Evolutionary conservation across 2,329 filamentous ascomycete species (phyloP), one percentile per base, ranked within the genome.

Genomic region (Aspergillus oerlinghausenensis): DNA sequence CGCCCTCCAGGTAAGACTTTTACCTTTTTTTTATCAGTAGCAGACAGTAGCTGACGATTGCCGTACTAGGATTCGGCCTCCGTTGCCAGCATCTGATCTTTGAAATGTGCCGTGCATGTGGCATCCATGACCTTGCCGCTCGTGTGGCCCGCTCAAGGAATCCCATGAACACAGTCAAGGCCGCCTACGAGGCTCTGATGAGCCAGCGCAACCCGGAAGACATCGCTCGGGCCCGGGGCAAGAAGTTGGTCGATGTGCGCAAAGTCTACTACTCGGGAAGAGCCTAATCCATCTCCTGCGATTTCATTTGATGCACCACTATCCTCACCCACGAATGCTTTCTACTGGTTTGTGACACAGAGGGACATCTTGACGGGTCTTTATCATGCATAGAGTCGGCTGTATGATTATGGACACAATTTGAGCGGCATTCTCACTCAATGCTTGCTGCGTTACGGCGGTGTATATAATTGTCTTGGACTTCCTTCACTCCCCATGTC

Each of bases 151-250:
- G 93, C 49, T 90, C 90, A 60, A 85, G 92, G 68, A 97, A 96
- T 81, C 91, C 92, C 65, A 96, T 97, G 92, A 99, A 99, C 80
- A 90, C 92, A 19, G 89, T 96, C 77, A 97, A 97, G 79, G 94
- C 94, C 14, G 84, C 91, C 43, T 90, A 89, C 75, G 75, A 93
- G 73, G 93, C 92, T 4, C 80, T 99, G 60, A 84, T 85, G 73
- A 88, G 81, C 78, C 94, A 99, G 79, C 85, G 85, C 59, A 82
- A 96, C 70, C 94, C 94, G 29, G 90, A 97, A 73, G 87, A 93
- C 70, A 88, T 99, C 70, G 94, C 94, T 55, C 83, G 89, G 51
- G 93, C 91, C 52, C 80, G 92, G 62, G 93, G 94, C 59, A 93
- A 90, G 84, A 99, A 99, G 83, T 74, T 99, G 70, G 92, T 99